Evolutionary conservation across 2,329 filamentous ascomycete species (phyloP).

Genomic region (Penicillium sp.): DNA sequence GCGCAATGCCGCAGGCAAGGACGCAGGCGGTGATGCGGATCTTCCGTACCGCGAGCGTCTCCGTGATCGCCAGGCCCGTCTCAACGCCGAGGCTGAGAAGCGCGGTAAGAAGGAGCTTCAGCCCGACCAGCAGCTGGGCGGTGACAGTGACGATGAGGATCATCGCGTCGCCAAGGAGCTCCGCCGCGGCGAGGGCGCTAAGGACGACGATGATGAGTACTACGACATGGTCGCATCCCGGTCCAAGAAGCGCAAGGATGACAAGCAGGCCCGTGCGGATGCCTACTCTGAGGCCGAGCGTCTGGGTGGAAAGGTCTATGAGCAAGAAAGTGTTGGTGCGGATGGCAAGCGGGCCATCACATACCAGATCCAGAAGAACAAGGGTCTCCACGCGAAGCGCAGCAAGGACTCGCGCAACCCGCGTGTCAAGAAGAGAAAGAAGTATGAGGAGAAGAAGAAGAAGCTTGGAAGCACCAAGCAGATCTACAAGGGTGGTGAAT

Average conservation of each 20-base stretch:
- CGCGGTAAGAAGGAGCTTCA: constrained; percentile 68
- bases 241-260: constrained; percentile 61
- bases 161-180: constrained; percentile 55
- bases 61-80: constrained; percentile 78
- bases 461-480: constrained; percentile 86
- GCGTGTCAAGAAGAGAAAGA: constrained; percentile 96
- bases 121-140: constrained; percentile 69
- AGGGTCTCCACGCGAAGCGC: constrained; percentile 83
- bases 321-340: constrained; percentile 69
- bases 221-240: constrained; percentile 81
- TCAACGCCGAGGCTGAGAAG: constrained; percentile 85
- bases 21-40: constrained; percentile 63
- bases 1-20: constrained; percentile 63
- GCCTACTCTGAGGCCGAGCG: constrained; percentile 58
- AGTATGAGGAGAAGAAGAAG: constrained; percentile 96
- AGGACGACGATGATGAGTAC: constrained; percentile 60
- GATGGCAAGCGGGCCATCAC: constrained; percentile 92
- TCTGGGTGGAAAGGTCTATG: constrained; percentile 62
- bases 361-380: constrained; percentile 96
- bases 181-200: constrained; percentile 34
- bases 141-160: constrained; percentile 69
- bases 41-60: constrained; percentile 83
- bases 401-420: constrained; percentile 96
- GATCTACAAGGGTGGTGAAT: constrained; percentile 82
- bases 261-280: constrained; percentile 69